Evolutionary conservation across 345 rosid species (phyloP).

Genomic region (Mallotus nudiflorus): DNA sequence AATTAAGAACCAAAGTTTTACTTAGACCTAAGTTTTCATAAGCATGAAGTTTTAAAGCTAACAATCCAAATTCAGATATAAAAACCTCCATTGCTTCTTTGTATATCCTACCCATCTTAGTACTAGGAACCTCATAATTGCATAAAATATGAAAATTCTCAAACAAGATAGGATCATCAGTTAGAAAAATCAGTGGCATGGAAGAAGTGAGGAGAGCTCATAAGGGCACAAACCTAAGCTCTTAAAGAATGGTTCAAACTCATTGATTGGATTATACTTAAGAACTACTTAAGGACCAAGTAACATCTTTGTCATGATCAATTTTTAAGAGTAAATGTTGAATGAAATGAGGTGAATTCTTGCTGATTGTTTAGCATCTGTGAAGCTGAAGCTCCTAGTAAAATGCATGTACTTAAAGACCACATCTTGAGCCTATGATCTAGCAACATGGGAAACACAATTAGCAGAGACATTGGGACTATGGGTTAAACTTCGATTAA

Average conservation of each 20-base stretch:
- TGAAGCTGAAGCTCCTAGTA: constrained; percentile 55
- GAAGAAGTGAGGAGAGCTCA: constrained; percentile 50
- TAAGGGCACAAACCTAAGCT: constrained; percentile 67
- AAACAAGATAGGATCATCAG: constrained; percentile 59
- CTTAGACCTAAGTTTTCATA: constrained; percentile 66
- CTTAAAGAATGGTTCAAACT: constrained; percentile 86
- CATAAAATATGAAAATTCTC: constrained; percentile 62
- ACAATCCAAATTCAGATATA: constrained; percentile 39
- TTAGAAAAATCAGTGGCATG: constrained; percentile 47
- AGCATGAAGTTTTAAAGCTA: constrained; percentile 46
- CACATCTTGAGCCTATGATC: constrained; percentile 54
- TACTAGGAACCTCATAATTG: constrained; percentile 65
- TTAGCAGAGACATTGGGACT: constrained; percentile 24
- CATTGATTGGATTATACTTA: constrained; percentile 77
- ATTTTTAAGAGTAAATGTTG: constrained; percentile 51
- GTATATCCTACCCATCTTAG: constrained; percentile 65
- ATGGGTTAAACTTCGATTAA: constrained; percentile 30
- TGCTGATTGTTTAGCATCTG: constrained; percentile 85
- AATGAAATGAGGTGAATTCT: constrained; percentile 65
- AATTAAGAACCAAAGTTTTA: no score
- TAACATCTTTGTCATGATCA: constrained; percentile 45
- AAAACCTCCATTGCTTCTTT: constrained; percentile 64
- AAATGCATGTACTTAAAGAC: constrained; percentile 74
- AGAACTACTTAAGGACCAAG: constrained; percentile 49
- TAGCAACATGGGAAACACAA: constrained; percentile 36